Conservation (phyloP, 805 yeast genomes). For the Metschnikowia baotianmanensis region DNA sequence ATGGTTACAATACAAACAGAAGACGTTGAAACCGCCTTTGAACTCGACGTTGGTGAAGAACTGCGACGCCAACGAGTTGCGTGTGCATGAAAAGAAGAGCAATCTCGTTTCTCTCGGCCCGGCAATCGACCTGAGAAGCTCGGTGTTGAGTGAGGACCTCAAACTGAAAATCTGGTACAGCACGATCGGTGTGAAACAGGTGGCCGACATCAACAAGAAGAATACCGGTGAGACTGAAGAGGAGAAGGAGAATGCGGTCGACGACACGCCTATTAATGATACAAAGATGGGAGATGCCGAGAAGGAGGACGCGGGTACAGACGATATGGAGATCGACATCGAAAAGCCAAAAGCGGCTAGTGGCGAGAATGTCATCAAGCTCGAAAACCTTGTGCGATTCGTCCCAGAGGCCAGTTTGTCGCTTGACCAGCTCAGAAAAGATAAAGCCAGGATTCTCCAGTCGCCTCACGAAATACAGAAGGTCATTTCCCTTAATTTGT, state of each 20-base stretch:
- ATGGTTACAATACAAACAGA: slow-evolving; percentile 37
- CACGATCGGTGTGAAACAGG: slow-evolving; percentile 36
- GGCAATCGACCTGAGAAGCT: slow-evolving; percentile 30
- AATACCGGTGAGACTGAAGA: background rate
- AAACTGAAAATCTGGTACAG: slow-evolving; percentile 39
- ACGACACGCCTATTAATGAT: slow-evolving; percentile 1
- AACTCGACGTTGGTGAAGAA: slow-evolving; percentile 27
- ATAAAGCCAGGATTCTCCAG: slow-evolving; percentile 21
- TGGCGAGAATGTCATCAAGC: slow-evolving; percentile 21
- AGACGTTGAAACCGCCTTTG: slow-evolving; percentile 24
- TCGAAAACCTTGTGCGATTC: slow-evolving; percentile 34
- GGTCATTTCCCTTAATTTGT: slow-evolving; percentile 30
- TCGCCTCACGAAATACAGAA: slow-evolving; percentile 35
- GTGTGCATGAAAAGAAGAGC: slow-evolving; percentile 22
- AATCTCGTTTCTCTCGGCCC: slow-evolving; percentile 39
- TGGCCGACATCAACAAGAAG: slow-evolving; percentile 14
- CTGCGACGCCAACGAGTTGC: slow-evolving; percentile 21
- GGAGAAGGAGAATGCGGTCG: slow-evolving; percentile 5
- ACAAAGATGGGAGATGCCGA: background rate
- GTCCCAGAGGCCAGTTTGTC: slow-evolving; percentile 31
- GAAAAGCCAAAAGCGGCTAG: background rate
- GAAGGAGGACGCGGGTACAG: background rate
- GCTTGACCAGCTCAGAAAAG: slow-evolving; percentile 26
- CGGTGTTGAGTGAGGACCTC: slow-evolving; percentile 31
- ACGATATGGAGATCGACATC: slow-evolving; percentile 3